These are phyloP conservation scores for Aspergillus baeticus DNA, from an alignment of 495 filamentous ascomycete genomes.

Conservation along the genomic window DNA sequence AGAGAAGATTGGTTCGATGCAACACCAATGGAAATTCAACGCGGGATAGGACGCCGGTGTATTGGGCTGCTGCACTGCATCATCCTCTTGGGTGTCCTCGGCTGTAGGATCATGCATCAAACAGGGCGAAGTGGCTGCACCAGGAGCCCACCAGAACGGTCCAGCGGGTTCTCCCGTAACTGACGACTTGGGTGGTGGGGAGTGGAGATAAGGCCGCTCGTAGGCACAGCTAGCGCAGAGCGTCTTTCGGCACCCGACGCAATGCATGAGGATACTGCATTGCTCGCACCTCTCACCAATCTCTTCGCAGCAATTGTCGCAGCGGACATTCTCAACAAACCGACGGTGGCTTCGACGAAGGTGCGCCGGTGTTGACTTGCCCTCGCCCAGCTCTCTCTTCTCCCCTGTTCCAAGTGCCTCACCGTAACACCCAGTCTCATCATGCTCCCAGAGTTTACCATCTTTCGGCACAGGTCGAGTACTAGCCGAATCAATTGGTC, in stretches of 20 bases:
- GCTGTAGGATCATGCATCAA: slow-evolving; percentile 52
- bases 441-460: slow-evolving; percentile 59
- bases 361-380: slow-evolving; percentile 55
- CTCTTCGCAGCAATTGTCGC: slow-evolving; percentile 51
- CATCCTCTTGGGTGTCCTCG: slow-evolving; percentile 26
- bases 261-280: slow-evolving; percentile 64
- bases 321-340: slow-evolving; percentile 54
- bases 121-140: slow-evolving; percentile 52
- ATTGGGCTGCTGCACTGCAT: slow-evolving; percentile 23
- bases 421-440: slow-evolving; percentile 52
- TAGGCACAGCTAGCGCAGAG: slow-evolving; percentile 62
- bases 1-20: slow-evolving; percentile 61
- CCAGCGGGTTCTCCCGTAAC: slow-evolving; percentile 17
- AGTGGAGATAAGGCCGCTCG: slow-evolving; percentile 50
- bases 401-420: slow-evolving; percentile 54
- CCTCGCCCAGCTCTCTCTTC: slow-evolving; percentile 43
- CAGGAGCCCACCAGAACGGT: slow-evolving; percentile 59
- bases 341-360: slow-evolving; percentile 52
- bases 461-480: slow-evolving; percentile 26
- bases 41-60: slow-evolving; percentile 36
- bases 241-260: slow-evolving; percentile 60
- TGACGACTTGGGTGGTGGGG: slow-evolving; percentile 16
- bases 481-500: slow-evolving; percentile 29
- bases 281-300: slow-evolving; percentile 61
- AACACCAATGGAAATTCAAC: slow-evolving; percentile 60